A percentile compares a stretch with the other conserved stretches of the same genome.
Evolutionary conservation across 345 rosid genomes (phyloP).

Genomic region (Aegle marmelos): DNA sequence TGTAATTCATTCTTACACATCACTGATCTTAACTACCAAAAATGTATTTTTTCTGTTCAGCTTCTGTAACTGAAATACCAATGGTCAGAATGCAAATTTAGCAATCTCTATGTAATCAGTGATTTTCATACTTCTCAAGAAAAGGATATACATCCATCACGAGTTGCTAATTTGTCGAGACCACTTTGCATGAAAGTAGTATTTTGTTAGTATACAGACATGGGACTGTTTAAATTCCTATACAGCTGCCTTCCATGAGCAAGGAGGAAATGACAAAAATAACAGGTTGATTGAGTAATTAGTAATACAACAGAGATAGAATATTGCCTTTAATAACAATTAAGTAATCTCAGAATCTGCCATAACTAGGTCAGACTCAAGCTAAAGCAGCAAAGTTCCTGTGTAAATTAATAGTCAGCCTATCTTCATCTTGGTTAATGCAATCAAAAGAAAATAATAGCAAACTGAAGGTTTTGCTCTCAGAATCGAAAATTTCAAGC

Average conservation of each 20-base stretch:
- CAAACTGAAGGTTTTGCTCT: not conserved
- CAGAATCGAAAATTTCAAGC: not conserved
- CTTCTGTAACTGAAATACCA: not conserved
- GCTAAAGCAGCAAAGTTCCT: not conserved
- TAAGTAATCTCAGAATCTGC: not conserved
- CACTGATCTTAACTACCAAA: not conserved
- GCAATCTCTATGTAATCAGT: not conserved
- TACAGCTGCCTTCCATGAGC: not conserved
- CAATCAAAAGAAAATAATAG: not conserved
- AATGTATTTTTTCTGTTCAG: not conserved
- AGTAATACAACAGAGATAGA: not conserved
- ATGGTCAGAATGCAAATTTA: not conserved
- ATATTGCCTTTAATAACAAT: not conserved
- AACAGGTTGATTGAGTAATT: not conserved
- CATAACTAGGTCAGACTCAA: not conserved
- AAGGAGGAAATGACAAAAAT: not conserved
- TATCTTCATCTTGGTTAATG: not conserved
- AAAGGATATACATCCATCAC: not conserved
- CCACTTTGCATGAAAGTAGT: not conserved
- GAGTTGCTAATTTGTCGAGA: not conserved
- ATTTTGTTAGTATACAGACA: not conserved
- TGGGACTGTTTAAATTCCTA: not conserved
- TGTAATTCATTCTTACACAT: not conserved
- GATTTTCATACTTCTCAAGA: not conserved
- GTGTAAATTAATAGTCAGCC: not conserved